A percentile compares a stretch with the other conserved stretches of the same genome.
phyloP scores from a whole-genome alignment of 1,284 basidiomycete genomes.

The Microbotryomycetes sp. region DNA sequence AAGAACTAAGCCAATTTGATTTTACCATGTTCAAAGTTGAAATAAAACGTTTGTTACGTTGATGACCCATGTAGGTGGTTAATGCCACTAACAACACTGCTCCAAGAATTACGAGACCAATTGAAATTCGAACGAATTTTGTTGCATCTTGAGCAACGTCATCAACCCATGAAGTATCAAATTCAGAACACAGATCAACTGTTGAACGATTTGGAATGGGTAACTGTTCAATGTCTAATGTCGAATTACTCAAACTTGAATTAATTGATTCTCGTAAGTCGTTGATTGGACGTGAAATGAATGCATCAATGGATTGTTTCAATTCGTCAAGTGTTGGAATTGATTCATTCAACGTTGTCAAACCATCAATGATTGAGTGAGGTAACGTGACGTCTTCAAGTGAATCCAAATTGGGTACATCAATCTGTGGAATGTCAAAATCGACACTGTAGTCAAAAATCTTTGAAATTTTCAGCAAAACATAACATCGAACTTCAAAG shows the following conservation, averaged over 20 bases:
- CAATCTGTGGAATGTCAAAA: conserved; percentile 61
- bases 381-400: conserved; percentile 77
- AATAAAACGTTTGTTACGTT: not conserved
- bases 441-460: conserved; percentile 45
- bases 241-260: conserved; percentile 54
- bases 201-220: conserved; percentile 63
- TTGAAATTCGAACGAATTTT: conserved; percentile 68
- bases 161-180: conserved; percentile 78
- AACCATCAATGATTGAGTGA: conserved; percentile 63
- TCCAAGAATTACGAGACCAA: conserved; percentile 58
- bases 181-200: conserved; percentile 50
- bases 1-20: not conserved
- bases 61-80: not conserved
- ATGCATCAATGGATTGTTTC: conserved; percentile 59
- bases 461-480: too few relatives aligned
- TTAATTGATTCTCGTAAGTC: conserved; percentile 79
- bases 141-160: conserved; percentile 68
- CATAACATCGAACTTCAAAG: conserved; percentile 3
- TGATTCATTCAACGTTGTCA: conserved; percentile 68
- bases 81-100: conserved; percentile 41
- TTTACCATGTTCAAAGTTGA: not conserved
- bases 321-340: conserved; percentile 73
- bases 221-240: conserved; percentile 50
- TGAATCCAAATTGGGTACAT: conserved; percentile 61
- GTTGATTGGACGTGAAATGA: conserved; percentile 80